These are phyloP conservation scores for Cytospora chrysosperma DNA, from an alignment of 2,329 filamentous ascomycete species.

Conservation along the genomic window DNA sequence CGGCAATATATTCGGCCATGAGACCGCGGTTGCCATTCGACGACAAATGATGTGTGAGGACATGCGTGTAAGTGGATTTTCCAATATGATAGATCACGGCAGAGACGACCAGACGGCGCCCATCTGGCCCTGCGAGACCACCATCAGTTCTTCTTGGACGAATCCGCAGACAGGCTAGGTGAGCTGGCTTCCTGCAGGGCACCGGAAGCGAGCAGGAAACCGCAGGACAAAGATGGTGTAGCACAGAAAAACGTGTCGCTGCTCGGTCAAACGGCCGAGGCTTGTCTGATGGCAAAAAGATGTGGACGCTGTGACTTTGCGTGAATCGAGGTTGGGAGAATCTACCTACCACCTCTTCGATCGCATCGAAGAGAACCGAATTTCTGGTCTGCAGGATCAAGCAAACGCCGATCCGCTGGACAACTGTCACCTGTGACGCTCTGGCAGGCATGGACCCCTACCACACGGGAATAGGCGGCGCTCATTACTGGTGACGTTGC, in stretches of 20 bases:
- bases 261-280: constrained; percentile 6
- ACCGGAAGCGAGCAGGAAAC: neutral
- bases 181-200: constrained; percentile 1
- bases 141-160: neutral
- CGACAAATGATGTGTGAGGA: neutral
- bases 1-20: constrained; percentile 13
- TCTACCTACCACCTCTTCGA: neutral
- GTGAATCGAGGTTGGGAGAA: neutral
- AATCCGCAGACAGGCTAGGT: neutral
- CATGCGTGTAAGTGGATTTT: neutral
- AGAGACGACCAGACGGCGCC: constrained; percentile 1
- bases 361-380: no score
- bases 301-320: neutral
- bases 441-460: constrained; percentile 4
- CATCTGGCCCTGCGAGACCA: neutral
- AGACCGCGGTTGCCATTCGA: constrained; percentile 9
- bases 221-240: constrained; percentile 1
- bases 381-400: neutral
- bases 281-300: constrained; percentile 2
- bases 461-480: constrained; percentile 9
- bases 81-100: constrained; percentile 17
- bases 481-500: neutral
- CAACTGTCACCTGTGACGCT: neutral
- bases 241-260: constrained; percentile 5
- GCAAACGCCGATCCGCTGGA: neutral